Base-by-base conservation (phyloP, 78 protist species). In the Polysphondylium violaceum region DNA sequence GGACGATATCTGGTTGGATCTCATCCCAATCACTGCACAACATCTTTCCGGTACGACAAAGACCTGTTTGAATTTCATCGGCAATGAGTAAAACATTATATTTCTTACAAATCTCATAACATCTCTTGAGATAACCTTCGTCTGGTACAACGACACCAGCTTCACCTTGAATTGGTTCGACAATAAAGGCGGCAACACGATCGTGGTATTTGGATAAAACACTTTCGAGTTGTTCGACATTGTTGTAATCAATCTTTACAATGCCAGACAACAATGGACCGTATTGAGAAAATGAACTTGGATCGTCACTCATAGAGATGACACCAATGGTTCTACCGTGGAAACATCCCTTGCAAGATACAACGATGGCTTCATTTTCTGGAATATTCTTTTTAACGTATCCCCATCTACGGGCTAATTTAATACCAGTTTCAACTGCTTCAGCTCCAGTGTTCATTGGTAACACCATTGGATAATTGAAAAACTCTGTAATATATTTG, bases 371-470 rank as follows among this genome's bases (percentile, higher is more conserved):
- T 71, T 96, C 65, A 87, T 95, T 71, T 25, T 73, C 69, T 12
- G 97, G 95, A 25, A 99, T 87, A 5, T 90, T 86, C 83, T 98
- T 98, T 43, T 61, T 69, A 7, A 17, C 92, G 88, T 97, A 95
- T 41, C 96, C 99, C 99, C 99, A 98, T 68, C 88, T 75, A 50
- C 99, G 97, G 11, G 99, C 98, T 7, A 97, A 68, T 94, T 99
- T 99, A 79, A 96, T 25, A 19, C 98, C 98, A 7, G 99, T 93
- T 94, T 99, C 99, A 31, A 91, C 98, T 3, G 94, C 99, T 74
- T 98, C 99, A 12, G 94, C 99, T 27, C 99, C 99, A 1, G 99
- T 93, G 94, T 98, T 98, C 98, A 96, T 97, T 51, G 99, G 99
- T 29, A 99, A 86, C 9, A 99, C 93, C 75, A 65, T 74, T 56